These are phyloP conservation scores for Rhizopogon vulgaris DNA, from an alignment of 768 basidiomycete species.

Conservation along the genomic window DNA sequence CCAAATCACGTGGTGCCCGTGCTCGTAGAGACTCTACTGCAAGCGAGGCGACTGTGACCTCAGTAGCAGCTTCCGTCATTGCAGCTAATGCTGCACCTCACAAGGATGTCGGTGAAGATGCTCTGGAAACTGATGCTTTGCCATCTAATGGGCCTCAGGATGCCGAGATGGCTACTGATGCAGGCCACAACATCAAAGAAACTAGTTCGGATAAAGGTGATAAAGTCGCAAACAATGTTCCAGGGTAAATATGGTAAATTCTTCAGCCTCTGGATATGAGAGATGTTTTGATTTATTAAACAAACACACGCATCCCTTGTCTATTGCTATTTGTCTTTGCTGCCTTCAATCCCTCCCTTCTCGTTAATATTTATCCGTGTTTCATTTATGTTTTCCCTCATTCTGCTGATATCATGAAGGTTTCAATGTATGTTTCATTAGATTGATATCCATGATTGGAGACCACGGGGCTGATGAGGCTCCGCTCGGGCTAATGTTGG, in stretches of 20 bases:
- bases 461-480: too few species aligned
- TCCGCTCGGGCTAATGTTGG: too few species aligned
- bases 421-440: background rate
- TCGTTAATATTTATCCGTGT: background rate
- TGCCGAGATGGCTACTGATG: background rate
- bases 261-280: background rate
- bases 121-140: constrained; percentile 9
- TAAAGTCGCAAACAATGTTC: background rate
- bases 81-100: constrained; percentile 12
- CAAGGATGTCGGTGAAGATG: constrained; percentile 12
- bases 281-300: background rate
- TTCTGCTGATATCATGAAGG: background rate
- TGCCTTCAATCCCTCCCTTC: background rate
- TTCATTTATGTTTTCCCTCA: background rate
- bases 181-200: background rate
- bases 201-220: background rate
- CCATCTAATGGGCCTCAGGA: background rate
- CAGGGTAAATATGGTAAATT: background rate
- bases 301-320: background rate
- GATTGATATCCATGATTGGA: background rate
- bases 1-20: constrained; percentile 36
- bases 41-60: constrained; percentile 40
- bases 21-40: constrained; percentile 46
- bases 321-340: constrained; percentile 1
- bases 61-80: constrained; percentile 28